Base-by-base conservation (phyloP, 768 basidiomycete genomes). In the Tricholoma hemisulphureum region DNA sequence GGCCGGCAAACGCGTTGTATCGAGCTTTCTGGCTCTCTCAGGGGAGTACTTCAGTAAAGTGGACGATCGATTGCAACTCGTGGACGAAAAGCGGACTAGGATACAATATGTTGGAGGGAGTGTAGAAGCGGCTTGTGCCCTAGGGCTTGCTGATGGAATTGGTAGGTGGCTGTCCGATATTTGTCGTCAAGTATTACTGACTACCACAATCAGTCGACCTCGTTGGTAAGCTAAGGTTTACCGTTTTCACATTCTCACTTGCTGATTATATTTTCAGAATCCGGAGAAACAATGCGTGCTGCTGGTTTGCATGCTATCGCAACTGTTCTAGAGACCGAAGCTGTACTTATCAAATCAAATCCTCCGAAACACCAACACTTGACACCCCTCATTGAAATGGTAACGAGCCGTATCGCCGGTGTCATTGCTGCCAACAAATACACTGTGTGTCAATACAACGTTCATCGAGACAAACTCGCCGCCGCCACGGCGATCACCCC, bases 271-370 rank as follows among this genome's bases (percentile, higher is more conserved):
- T 24, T 49, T 49, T 37, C 69, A 95, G 96, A 98, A 75, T 99
- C 96, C 16, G 97, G 97, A 41, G 97, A 99, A 67, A 99, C 97
- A 7, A 99, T 99, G 97, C 92, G 96, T 31, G 97, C 96, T 23
- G 95, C 95, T 0, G 97, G 96, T 34, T 80, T 98, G 55, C 91
- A 91, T 70, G 86, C 96, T 37, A 98, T 99, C 66, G 89, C 87
- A 13, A 98, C 94, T 9, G 70, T 99, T 10, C 83, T 99, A 55
- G 72, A 87, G 26, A 76, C 77, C 1, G 90, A 99, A 74, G 95
- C 96, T 10, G 92, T 98, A 53, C 85, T 99, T 32, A 97, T 99
- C 80, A 90, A 86, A 60, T 93, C 91, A 1, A 80, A 76, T 52
- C 73, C 75, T 16, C 78, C 80, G 0, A 91, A 89, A 61, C 81